phyloP scores from a whole-genome alignment of 176 grass and related monocot species.

The Canna indica region DNA sequence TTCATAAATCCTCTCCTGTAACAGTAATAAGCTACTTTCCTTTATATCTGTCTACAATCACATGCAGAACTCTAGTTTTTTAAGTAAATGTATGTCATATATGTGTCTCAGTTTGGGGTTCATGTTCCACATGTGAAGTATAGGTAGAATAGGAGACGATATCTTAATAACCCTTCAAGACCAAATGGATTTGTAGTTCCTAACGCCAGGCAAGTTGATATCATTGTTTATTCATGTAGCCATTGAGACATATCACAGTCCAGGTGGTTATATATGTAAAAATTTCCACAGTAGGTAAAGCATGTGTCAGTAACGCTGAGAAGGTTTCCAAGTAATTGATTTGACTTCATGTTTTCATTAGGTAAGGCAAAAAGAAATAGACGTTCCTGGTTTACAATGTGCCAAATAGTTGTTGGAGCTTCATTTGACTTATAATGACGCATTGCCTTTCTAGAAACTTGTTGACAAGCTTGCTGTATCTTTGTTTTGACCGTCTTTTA shows the following conservation, averaged over 20 bases:
- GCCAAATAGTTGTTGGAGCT: background rate
- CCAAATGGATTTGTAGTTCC: background rate
- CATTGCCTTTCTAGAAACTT: background rate
- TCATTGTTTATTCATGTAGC: background rate
- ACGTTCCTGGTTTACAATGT: background rate
- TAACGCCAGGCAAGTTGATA: background rate
- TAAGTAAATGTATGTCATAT: too few relatives aligned
- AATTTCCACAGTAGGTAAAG: background rate
- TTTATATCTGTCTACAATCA: too few relatives aligned
- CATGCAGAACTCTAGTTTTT: too few relatives aligned
- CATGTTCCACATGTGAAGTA: background rate
- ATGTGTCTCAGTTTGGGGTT: background rate
- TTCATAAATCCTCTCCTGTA: background rate
- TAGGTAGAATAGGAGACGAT: background rate
- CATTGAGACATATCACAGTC: background rate
- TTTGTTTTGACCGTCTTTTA: background rate
- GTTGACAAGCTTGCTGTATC: background rate
- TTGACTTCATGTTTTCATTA: background rate
- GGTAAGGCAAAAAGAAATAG: background rate
- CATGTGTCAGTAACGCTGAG: background rate
- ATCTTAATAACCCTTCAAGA: background rate
- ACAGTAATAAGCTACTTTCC: too few relatives aligned
- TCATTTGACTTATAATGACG: background rate
- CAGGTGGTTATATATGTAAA: background rate
- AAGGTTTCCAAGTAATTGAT: background rate